Evolutionary conservation across 1,284 basidiomycete genomes (phyloP).

Genomic region (Pseudozyma thailandica): DNA sequence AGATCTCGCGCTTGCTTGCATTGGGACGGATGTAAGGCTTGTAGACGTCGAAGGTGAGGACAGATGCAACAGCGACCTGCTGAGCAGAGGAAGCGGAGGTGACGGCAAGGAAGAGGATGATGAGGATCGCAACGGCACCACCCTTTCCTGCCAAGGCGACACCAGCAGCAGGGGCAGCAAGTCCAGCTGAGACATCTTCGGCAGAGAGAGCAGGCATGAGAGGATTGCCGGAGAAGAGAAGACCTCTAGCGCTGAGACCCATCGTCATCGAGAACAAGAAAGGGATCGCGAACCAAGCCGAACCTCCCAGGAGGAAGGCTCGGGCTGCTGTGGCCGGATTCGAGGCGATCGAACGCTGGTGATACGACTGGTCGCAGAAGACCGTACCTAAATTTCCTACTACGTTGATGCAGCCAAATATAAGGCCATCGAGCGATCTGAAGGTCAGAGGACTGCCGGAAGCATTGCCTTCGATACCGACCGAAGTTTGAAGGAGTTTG

Average conservation of each 20-base stretch:
- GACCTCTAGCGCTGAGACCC: constrained; percentile 73
- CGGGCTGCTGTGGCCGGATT: constrained; percentile 84
- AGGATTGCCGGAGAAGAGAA: constrained; percentile 59
- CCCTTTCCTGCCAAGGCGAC: constrained; percentile 80
- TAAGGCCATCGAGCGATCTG: constrained; percentile 81
- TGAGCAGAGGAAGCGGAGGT: constrained; percentile 88
- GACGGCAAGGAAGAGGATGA: constrained; percentile 75
- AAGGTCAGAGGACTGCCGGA: constrained; percentile 79
- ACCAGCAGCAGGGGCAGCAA: constrained; percentile 70
- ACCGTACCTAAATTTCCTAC: constrained; percentile 70
- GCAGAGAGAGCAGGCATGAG: constrained; percentile 52
- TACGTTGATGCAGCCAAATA: constrained; percentile 89
- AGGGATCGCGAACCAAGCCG: constrained; percentile 77
- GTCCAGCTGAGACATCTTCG: constrained; percentile 56
- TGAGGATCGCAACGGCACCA: constrained; percentile 79
- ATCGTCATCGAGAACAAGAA: constrained; percentile 74
- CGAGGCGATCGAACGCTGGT: constrained; percentile 87
- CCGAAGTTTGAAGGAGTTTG: constrained; percentile 71
- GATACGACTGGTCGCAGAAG: constrained; percentile 75
- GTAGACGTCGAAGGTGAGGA: constrained; percentile 74
- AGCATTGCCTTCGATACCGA: constrained; percentile 74
- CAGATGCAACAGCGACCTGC: constrained; percentile 79
- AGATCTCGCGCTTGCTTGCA: constrained; percentile 75
- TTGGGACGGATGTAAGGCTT: constrained; percentile 76
- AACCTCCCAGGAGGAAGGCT: constrained; percentile 87